Percentiles rank a stretch among this genome's conserved stretches.
These are phyloP conservation scores for Chlamydomonas eustigma DNA, from an alignment of 139 green algal genomes.

Conservation along the genomic window DNA sequence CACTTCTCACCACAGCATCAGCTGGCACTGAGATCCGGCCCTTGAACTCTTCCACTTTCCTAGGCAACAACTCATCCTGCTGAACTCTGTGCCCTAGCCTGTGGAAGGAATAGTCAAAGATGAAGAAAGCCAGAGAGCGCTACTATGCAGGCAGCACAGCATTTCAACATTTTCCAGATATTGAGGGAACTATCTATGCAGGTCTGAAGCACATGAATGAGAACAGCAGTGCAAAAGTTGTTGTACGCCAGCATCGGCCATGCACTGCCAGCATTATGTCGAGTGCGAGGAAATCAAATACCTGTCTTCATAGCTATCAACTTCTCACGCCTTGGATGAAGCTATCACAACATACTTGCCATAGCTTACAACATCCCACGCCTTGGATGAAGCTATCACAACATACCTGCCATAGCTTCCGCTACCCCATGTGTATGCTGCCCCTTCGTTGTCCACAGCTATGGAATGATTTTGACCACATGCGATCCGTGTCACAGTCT, in stretches of 20 bases:
- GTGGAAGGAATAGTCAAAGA: too few species aligned
- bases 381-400: neutral
- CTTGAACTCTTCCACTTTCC: slow-evolving; percentile 63
- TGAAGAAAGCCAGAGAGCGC: too few species aligned
- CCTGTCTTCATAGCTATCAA: neutral
- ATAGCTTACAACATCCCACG: slow-evolving; percentile 13
- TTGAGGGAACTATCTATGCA: too few species aligned
- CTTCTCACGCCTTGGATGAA: neutral
- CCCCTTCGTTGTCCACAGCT: slow-evolving; percentile 49
- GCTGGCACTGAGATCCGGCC: slow-evolving; percentile 14
- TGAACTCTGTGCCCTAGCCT: slow-evolving; percentile 37
- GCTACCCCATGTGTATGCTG: slow-evolving; percentile 77
- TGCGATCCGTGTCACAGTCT: slow-evolving; percentile 59
- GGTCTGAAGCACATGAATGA: too few species aligned
- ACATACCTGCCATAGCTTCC: slow-evolving; percentile 68
- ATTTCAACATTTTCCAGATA: too few species aligned
- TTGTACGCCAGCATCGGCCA: too few species aligned
- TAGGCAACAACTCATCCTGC: slow-evolving; percentile 75
- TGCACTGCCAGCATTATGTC: too few species aligned
- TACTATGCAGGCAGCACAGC: too few species aligned
- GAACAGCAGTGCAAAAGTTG: too few species aligned
- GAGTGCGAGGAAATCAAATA: too few species aligned
- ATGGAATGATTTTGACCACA: slow-evolving; percentile 84
- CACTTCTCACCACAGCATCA: too few species aligned
- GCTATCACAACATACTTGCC: neutral